Conservation (phyloP, 306 rosid genomes). For the Alnus rubra region DNA sequence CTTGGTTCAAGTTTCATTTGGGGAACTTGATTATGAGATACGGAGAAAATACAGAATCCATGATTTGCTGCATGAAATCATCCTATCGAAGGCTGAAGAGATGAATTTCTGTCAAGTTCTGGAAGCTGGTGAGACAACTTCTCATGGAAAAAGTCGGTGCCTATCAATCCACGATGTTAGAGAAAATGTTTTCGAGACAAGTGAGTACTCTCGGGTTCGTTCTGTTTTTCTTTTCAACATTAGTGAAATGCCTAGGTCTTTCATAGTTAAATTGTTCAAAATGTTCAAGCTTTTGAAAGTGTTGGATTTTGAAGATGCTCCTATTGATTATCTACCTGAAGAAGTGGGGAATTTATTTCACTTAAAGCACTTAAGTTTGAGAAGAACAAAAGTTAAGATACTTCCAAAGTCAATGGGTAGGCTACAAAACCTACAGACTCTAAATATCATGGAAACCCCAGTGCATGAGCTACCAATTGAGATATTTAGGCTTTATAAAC, state of each 20-base stretch:
- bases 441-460: background rate
- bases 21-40: background rate
- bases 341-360: background rate
- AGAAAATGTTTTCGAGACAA: background rate
- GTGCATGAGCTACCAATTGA: background rate
- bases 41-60: background rate
- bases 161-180: background rate
- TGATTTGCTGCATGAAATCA: background rate
- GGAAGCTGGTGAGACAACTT: background rate
- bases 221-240: background rate
- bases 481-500: background rate
- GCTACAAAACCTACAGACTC: slow-evolving; percentile 3
- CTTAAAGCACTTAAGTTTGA: background rate
- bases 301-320: slow-evolving; percentile 10
- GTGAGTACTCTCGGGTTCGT: background rate
- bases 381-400: background rate
- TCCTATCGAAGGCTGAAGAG: background rate
- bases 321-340: background rate
- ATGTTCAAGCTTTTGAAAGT: background rate
- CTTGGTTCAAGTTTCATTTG: background rate
- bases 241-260: background rate
- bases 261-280: background rate
- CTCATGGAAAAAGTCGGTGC: background rate
- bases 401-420: background rate
- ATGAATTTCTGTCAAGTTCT: background rate